These are phyloP conservation scores for Fusarium sp. DNA, from an alignment of 2,329 filamentous ascomycete species.

Conservation along the genomic window DNA sequence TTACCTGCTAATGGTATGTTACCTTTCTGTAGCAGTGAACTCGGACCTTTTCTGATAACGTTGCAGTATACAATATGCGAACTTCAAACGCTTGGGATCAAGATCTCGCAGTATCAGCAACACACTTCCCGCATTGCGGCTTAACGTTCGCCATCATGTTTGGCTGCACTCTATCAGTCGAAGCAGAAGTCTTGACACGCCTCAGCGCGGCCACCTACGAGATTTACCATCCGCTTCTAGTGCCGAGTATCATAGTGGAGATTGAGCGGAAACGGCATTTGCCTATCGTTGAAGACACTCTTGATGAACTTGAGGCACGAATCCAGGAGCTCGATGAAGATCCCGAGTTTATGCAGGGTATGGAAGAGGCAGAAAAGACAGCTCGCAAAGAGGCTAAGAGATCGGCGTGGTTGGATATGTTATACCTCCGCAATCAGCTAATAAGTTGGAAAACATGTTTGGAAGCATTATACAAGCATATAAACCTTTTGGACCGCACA, in stretches of 20 bases:
- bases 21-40: too few relatives aligned
- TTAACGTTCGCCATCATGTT: constrained; percentile 9
- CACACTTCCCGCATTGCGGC: background rate
- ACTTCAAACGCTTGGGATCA: constrained; percentile 7
- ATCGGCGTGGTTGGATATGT: background rate
- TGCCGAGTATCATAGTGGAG: background rate
- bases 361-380: background rate
- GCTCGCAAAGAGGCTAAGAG: background rate
- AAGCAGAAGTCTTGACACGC: background rate
- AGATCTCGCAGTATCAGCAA: constrained; percentile 2
- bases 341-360: background rate
- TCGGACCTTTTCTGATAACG: background rate
- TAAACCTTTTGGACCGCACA: background rate
- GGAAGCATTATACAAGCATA: background rate
- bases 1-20: constrained; percentile 3
- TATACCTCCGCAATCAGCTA: constrained; percentile 1
- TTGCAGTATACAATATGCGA: constrained; percentile 5
- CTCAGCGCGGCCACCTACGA: background rate
- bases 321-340: background rate
- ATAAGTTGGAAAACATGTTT: background rate
- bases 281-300: background rate
- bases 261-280: constrained; percentile 4
- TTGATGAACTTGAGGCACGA: background rate
- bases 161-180: constrained; percentile 2
- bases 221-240: background rate